Percentiles rank a stretch among this genome's conserved stretches.
Evolutionary conservation across 208 protist species (phyloP).

Genomic region (Novymonas esmeraldas): DNA sequence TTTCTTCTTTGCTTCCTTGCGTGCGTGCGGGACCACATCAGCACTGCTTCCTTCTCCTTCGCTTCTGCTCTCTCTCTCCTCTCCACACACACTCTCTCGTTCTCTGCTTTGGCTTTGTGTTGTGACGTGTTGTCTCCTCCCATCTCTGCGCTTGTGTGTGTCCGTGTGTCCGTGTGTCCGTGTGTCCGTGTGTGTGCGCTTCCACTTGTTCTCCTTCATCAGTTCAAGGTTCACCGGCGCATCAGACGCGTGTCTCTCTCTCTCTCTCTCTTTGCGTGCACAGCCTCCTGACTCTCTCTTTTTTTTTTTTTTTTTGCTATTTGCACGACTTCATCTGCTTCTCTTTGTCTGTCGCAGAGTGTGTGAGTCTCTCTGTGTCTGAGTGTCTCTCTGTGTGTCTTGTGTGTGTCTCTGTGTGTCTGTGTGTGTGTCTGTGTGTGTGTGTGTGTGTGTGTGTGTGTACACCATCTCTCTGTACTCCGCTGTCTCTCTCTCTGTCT

Average conservation of each 20-base stretch:
- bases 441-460: slow-evolving; percentile 11
- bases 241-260: neutral
- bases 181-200: slow-evolving; percentile 5
- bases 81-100: neutral
- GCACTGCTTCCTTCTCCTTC: too few relatives aligned
- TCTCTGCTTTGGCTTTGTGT: neutral
- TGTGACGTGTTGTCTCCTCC: neutral
- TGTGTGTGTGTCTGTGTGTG: neutral
- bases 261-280: too few relatives aligned
- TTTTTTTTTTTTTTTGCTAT: too few relatives aligned
- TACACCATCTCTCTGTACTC: neutral
- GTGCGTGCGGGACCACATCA: too few relatives aligned
- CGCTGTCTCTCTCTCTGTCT: neutral
- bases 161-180: slow-evolving; percentile 2
- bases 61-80: too few relatives aligned
- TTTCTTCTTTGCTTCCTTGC: too few relatives aligned
- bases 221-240: neutral
- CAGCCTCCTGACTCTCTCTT: too few relatives aligned
- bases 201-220: neutral
- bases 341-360: too few relatives aligned
- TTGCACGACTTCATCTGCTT: too few relatives aligned
- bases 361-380: slow-evolving; percentile 6
- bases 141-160: slow-evolving; percentile 2
- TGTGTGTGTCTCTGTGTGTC: neutral
- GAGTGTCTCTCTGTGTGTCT: neutral